Evolutionary conservation across 2,329 filamentous ascomycete species (phyloP), one percentile per base, ranked within the genome.

Genomic region (Cladosporium phlei): DNA sequence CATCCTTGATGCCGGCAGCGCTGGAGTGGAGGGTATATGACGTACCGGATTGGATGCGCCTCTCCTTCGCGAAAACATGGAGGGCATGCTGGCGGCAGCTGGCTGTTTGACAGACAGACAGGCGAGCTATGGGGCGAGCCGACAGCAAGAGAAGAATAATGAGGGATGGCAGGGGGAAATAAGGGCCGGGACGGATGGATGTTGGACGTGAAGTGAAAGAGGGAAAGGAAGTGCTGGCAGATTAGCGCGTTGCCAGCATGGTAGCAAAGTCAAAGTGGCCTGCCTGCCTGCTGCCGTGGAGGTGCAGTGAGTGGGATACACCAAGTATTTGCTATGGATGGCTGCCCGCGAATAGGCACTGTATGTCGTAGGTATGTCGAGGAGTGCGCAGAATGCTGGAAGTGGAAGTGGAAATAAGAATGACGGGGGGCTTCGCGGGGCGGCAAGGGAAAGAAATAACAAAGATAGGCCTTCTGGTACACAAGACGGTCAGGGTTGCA

Each of bases 1-100:
- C n/a, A n/a, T n/a, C n/a, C n/a, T 25, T 12, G 20, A 12, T n/a
- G 33, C 19, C 33, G 16, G 29, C 29, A 25, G 34, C 20, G 21
- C 20, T 25, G 34, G 29, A 32, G 9, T 20, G 30, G 9, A 22
- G 3, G 21, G 21, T 9, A 33, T n/a, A 37, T 27, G 44, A 66
- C 66, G 55, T 66, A 62, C 59, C 44, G 51, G 58, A 43, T 53
- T 54, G 38, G 39, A 51, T 38, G 55, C 59, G 28, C 53, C 55
- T 21, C 59, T 55, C 56, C 46, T 53, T 38, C 59, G 54, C 43
- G 54, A 54, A 35, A 61, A 61, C 45, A 61, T 51, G 49, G 35
- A 45, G 20, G 59, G 55, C 56, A 60, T 60, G 22, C 34, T 37
- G 45, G 22, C 32, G 42, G 25, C 11, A 11, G n/a, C 14, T n/a